Evolutionary conservation across 768 basidiomycete species (phyloP).

Genomic region (Clitopilus passeckerianus): DNA sequence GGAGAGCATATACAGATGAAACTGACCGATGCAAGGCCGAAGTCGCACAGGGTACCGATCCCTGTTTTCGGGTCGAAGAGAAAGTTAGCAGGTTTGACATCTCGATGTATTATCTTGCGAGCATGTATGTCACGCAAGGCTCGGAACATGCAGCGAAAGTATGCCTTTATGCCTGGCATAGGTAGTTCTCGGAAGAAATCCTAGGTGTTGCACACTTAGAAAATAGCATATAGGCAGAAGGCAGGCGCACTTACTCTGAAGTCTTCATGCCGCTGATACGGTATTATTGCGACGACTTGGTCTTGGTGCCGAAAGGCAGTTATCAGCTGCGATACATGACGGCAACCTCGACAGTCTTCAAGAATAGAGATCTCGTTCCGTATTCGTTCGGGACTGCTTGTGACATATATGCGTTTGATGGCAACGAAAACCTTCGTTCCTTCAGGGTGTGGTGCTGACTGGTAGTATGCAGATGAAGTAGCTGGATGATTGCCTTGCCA

Average conservation of each 20-base stretch:
- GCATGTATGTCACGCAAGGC: slow-evolving; percentile 86
- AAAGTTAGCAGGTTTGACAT: slow-evolving; percentile 98
- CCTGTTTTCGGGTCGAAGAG: slow-evolving; percentile 84
- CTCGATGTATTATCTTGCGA: slow-evolving; percentile 87
- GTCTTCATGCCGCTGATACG: slow-evolving; percentile 88
- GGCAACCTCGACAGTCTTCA: slow-evolving; percentile 76
- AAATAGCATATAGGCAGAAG: neutral
- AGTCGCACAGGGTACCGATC: slow-evolving; percentile 86
- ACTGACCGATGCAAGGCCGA: slow-evolving; percentile 90
- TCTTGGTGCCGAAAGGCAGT: slow-evolving; percentile 89
- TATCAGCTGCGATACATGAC: slow-evolving; percentile 90
- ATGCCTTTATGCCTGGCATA: slow-evolving; percentile 73
- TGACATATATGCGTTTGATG: slow-evolving; percentile 95
- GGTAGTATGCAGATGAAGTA: slow-evolving; percentile 61
- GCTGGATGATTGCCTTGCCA: slow-evolving; percentile 69
- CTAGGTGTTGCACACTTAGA: slow-evolving; percentile 25
- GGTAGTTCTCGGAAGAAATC: slow-evolving; percentile 77
- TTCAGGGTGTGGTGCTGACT: slow-evolving; percentile 36
- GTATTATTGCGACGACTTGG: slow-evolving; percentile 92
- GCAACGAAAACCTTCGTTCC: slow-evolving; percentile 76
- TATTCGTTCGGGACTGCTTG: slow-evolving; percentile 89
- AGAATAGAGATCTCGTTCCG: slow-evolving; percentile 90
- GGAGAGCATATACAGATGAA: neutral
- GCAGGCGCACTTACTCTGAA: slow-evolving; percentile 68
- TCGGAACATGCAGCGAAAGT: slow-evolving; percentile 88